Evolutionary conservation across 73 alveolate genomes (phyloP), one percentile per base, ranked within the genome.

Genomic region (Halteria grandinella): DNA sequence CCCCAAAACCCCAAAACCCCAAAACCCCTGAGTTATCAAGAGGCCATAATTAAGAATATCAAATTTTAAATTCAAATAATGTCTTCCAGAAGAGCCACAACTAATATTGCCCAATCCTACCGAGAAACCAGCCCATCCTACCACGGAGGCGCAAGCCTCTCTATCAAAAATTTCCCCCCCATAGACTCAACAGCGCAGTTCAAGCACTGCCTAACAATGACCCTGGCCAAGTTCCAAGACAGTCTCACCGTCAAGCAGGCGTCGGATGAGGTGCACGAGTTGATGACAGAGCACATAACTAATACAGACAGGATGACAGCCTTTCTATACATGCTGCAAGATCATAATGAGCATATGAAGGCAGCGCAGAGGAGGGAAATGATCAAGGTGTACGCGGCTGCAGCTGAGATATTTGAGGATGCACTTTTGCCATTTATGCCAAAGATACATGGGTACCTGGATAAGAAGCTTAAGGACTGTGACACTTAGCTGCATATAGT

Each of bases 341-440:
- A 75, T 41, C 77, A 57, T 40, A 87, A 87, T 64, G 95, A 87
- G 32, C 90, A 75, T 52, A 69, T 79, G 85, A 74, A 71, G 34
- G 48, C 84, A 29, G 52, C 28, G 29, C 87, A 87, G 33, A 80
- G 55, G 63, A 81, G 66, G 60, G 95, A 87, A 40, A 59, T 85
- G 37, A 54, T 87, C 28, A 87, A 87, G 58, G 48, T 87, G 12
- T 87, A 83, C 50, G 92, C 88, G 0, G 20, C 52, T 0, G 76
- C 89, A 12, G 87, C 90, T 11, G 95, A 87, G 41, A 70, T 87
- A 5, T 74, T 83, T 52, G 95, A 87, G 64, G 92, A 71, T 29
- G 60, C 75, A 21, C 57, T 75, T 4, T 45, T 83, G 14, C 95
- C 95, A 0, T 87, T 70, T 37, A 25, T 87, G 48, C 87, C 88